Evolutionary conservation across 441 rosid genomes (phyloP).

Genomic region (Pelargonium citronellum): DNA sequence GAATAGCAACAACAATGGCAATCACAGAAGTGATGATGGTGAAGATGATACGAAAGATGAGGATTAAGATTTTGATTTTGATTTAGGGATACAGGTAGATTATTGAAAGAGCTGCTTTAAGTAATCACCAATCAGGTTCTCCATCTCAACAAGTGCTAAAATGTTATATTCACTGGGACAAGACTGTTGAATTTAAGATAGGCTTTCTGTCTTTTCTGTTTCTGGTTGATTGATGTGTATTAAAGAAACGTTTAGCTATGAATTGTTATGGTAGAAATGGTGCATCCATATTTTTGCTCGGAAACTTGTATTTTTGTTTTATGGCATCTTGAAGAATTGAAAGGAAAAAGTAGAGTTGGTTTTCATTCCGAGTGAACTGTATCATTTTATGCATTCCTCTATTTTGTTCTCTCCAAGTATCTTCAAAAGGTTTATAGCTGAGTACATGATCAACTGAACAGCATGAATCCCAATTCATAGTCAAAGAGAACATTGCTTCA

Average conservation of each 20-base stretch:
- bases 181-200: no score
- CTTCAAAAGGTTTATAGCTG: no score
- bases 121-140: no score
- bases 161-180: no score
- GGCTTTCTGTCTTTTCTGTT: background rate
- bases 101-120: slow-evolving; percentile 1
- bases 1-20: slow-evolving; percentile 18
- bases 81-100: background rate
- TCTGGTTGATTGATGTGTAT: background rate
- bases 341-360: background rate
- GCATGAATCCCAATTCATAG: no score
- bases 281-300: background rate
- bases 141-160: no score
- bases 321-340: background rate
- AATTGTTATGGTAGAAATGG: background rate
- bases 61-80: background rate
- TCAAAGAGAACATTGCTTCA: slow-evolving; percentile 14
- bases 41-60: slow-evolving; percentile 19
- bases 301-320: background rate
- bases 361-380: no score
- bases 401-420: no score
- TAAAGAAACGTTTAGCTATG: background rate
- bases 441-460: no score
- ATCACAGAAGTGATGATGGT: slow-evolving; percentile 22
- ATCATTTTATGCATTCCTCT: no score